phyloP scores from a whole-genome alignment of 2,329 filamentous ascomycete genomes.

The Cladosporium sp. region DNA sequence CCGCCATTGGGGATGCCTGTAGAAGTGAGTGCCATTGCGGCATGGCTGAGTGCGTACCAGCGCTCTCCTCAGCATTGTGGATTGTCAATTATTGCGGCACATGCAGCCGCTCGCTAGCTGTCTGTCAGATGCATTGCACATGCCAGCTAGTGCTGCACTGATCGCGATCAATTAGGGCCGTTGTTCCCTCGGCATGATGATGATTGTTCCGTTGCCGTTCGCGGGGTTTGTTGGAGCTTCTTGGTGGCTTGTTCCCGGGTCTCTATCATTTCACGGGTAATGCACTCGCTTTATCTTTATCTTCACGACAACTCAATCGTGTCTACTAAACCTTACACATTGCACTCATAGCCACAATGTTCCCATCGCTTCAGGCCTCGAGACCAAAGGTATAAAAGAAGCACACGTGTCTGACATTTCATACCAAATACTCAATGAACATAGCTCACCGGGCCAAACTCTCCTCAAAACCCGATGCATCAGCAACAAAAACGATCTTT shows the following conservation, averaged over 20 bases:
- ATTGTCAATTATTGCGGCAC: background rate
- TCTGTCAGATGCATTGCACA: too few species aligned
- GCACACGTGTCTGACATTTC: too few species aligned
- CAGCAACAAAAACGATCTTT: conserved; percentile 20
- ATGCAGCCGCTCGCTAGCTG: background rate
- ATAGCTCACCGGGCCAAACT: background rate
- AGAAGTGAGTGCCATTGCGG: background rate
- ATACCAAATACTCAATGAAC: background rate
- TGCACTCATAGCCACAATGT: conserved; percentile 13
- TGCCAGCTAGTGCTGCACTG: background rate
- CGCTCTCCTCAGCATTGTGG: conserved; percentile 8
- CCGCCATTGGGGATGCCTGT: background rate
- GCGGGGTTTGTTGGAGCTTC: conserved; percentile 7
- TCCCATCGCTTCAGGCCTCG: conserved; percentile 37
- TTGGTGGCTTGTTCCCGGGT: too few species aligned
- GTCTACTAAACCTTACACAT: background rate
- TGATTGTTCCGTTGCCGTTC: background rate
- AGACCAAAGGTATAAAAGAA: conserved; percentile 34
- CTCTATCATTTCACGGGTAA: background rate
- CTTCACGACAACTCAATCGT: background rate
- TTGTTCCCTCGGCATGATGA: background rate
- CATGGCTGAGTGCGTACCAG: background rate
- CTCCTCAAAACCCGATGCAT: background rate
- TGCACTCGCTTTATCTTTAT: background rate
- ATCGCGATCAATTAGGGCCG: background rate